Evolutionary conservation across 2,329 filamentous ascomycete genomes (phyloP).

Genomic region (Lecanicillium sp.): DNA sequence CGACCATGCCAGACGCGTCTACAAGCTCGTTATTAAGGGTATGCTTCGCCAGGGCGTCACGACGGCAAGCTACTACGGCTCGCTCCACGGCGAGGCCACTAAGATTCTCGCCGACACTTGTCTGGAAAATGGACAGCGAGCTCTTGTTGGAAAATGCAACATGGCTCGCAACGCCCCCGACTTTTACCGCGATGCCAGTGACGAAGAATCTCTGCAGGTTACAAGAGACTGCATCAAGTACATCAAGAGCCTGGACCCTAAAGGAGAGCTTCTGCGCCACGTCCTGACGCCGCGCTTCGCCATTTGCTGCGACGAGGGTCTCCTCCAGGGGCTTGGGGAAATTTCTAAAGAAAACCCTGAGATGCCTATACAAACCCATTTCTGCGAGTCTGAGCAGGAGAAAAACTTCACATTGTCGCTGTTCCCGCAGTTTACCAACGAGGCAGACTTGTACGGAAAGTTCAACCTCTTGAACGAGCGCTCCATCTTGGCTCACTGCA

Average conservation of each 20-base stretch:
- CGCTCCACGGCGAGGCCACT: slow-evolving; percentile 50
- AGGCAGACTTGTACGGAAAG: slow-evolving; percentile 53
- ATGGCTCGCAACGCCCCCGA: slow-evolving; percentile 53
- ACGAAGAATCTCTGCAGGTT: slow-evolving; percentile 41
- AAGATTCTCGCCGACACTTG: slow-evolving; percentile 51
- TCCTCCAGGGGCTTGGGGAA: slow-evolving; percentile 50
- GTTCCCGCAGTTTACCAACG: slow-evolving; percentile 50
- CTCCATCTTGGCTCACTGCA: slow-evolving; percentile 62
- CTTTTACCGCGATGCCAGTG: slow-evolving; percentile 43
- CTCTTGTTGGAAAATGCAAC: slow-evolving; percentile 57
- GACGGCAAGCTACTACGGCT: slow-evolving; percentile 55
- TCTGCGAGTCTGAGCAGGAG: slow-evolving; percentile 59
- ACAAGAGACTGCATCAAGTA: slow-evolving; percentile 45
- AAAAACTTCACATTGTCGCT: slow-evolving; percentile 47
- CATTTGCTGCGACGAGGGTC: slow-evolving; percentile 49
- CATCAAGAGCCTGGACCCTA: slow-evolving; percentile 39
- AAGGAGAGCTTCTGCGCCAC: slow-evolving; percentile 37
- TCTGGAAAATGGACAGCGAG: slow-evolving; percentile 47
- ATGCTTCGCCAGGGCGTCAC: slow-evolving; percentile 58
- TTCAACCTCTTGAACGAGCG: slow-evolving; percentile 48
- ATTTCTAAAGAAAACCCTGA: slow-evolving; percentile 42
- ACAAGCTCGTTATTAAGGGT: slow-evolving; percentile 46
- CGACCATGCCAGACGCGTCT: slow-evolving; percentile 45
- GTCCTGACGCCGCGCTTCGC: slow-evolving; percentile 56
- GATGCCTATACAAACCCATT: slow-evolving; percentile 59